A percentile compares a stretch with the other conserved stretches of the same genome.
phyloP scores from a whole-genome alignment of 2,329 filamentous ascomycete species.

The Paecilomyces dactylethromorphus region DNA sequence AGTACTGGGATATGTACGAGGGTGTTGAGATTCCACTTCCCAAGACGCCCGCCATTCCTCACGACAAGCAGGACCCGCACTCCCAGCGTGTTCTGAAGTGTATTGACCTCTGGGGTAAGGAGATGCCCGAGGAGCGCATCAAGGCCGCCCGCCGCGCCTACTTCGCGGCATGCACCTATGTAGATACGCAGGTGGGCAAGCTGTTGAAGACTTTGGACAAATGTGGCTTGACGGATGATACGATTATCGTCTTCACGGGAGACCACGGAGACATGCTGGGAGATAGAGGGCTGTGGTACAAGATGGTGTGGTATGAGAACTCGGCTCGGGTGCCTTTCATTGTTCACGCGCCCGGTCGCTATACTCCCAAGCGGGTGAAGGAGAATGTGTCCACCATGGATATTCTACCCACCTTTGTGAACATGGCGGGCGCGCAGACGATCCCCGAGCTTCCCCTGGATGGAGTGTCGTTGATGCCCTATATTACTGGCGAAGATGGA shows the following conservation, averaged over 20 bases:
- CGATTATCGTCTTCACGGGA: slow-evolving; percentile 85
- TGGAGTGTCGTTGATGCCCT: slow-evolving; percentile 72
- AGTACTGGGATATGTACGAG: slow-evolving; percentile 91
- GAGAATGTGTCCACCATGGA: slow-evolving; percentile 89
- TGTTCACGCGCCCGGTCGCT: slow-evolving; percentile 71
- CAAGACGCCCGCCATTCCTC: slow-evolving; percentile 62
- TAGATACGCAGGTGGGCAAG: slow-evolving; percentile 85
- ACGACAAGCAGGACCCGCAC: slow-evolving; percentile 78
- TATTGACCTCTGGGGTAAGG: slow-evolving; percentile 76
- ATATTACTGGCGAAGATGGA: slow-evolving; percentile 55
- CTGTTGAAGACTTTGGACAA: slow-evolving; percentile 71
- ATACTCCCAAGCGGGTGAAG: slow-evolving; percentile 66
- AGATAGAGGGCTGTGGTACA: slow-evolving; percentile 87
- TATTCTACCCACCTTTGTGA: slow-evolving; percentile 80
- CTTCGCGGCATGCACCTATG: slow-evolving; percentile 88
- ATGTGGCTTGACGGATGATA: slow-evolving; percentile 74
- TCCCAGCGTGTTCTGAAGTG: slow-evolving; percentile 81
- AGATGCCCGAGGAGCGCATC: slow-evolving; percentile 80
- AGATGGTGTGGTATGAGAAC: slow-evolving; percentile 95
- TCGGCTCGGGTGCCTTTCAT: slow-evolving; percentile 85
- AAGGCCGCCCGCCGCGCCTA: slow-evolving; percentile 80
- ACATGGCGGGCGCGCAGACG: slow-evolving; percentile 67
- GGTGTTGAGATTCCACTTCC: slow-evolving; percentile 80
- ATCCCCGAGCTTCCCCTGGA: slow-evolving; percentile 73
- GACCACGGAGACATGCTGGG: slow-evolving; percentile 96